Evolutionary conservation across 441 rosid species (phyloP).

Genomic region (Iberis amara): DNA sequence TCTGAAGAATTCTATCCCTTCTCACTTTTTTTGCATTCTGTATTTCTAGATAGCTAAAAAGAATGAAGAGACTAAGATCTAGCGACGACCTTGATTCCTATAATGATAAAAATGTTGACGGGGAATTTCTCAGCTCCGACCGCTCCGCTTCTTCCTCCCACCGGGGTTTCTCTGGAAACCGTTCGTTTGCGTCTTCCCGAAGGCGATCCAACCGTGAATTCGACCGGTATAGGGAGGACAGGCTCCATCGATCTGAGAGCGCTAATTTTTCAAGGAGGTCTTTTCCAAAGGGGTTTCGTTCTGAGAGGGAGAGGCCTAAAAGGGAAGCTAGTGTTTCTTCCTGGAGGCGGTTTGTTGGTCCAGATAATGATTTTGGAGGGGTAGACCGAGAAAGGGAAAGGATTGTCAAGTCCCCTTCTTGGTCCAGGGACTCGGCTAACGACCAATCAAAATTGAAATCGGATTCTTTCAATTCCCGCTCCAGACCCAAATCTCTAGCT

Average conservation of each 20-base stretch:
- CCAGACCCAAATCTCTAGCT: conserved; percentile 43
- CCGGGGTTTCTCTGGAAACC: conserved; percentile 52
- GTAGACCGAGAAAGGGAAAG: conserved; percentile 33
- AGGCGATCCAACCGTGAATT: conserved; percentile 67
- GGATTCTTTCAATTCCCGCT: conserved; percentile 35
- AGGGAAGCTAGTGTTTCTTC: conserved; percentile 78
- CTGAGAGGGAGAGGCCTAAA: conserved; percentile 79
- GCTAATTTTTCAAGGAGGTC: conserved; percentile 66
- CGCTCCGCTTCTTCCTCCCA: conserved; percentile 45
- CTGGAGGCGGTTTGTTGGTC: conserved; percentile 71
- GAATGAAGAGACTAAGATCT: conserved; percentile 75
- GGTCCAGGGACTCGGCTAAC: conserved; percentile 68
- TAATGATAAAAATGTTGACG: conserved; percentile 40
- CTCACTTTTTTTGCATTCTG: too few relatives aligned
- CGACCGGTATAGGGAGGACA: conserved; percentile 31
- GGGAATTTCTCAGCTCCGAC: conserved; percentile 42
- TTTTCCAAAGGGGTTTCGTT: conserved; percentile 82
- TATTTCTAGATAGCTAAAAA: too few relatives aligned
- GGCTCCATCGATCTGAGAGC: conserved; percentile 71
- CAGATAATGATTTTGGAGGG: conserved; percentile 46
- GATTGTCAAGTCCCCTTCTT: conserved; percentile 53
- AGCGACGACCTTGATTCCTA: conserved; percentile 73
- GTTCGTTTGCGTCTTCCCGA: conserved; percentile 41
- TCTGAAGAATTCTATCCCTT: too few relatives aligned
- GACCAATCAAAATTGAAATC: conserved; percentile 36